phyloP scores from a whole-genome alignment of 306 rosid species.

The Rosa multiflora region DNA sequence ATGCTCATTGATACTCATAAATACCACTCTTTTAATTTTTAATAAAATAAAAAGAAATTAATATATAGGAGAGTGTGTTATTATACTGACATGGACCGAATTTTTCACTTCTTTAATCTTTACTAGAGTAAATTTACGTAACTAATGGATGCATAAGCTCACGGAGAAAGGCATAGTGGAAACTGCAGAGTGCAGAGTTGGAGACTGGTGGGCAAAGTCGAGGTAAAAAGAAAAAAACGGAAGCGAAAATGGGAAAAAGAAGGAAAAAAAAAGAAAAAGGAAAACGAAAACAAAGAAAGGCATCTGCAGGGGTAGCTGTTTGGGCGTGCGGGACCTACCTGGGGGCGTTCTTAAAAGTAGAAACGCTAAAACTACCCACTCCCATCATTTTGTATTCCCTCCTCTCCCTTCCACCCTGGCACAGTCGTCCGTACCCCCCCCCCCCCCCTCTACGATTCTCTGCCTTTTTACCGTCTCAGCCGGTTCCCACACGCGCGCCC shows the following conservation, averaged over 20 bases:
- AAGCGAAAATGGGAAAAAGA: neutral
- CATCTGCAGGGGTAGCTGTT: conserved; percentile 22
- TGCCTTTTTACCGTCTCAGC: conserved; percentile 26
- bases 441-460: conserved; percentile 25
- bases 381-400: conserved; percentile 52
- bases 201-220: no score
- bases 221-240: no score
- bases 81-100: no score
- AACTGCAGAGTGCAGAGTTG: no score
- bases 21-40: no score
- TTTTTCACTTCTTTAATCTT: no score
- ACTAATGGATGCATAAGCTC: no score
- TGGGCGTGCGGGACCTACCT: conserved; percentile 26
- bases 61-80: no score
- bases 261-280: neutral
- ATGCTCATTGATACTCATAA: no score
- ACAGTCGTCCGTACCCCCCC: conserved; percentile 71
- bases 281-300: neutral
- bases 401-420: conserved; percentile 66
- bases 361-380: conserved; percentile 47
- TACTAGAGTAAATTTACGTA: no score
- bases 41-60: no score
- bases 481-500: conserved; percentile 46
- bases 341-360: conserved; percentile 29
- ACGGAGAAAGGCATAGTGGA: no score